A percentile compares a stretch with the other conserved stretches of the same genome.
phyloP scores from a whole-genome alignment of 148 eudicot genomes.

The Amaranthus cruentus region DNA sequence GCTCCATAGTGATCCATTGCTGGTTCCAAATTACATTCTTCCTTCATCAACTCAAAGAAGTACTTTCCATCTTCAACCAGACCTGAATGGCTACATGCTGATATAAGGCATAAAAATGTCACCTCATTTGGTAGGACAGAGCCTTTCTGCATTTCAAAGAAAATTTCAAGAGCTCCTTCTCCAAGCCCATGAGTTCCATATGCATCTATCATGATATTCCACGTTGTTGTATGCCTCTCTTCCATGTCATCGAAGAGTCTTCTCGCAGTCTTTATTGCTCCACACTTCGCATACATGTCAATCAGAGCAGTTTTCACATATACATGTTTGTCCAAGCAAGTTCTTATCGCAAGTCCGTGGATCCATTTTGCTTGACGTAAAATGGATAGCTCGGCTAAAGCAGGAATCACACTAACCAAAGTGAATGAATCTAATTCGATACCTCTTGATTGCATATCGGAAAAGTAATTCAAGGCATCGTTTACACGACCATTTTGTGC shows the following conservation, averaged over 20 bases:
- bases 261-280: conserved; percentile 67
- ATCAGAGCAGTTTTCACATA: conserved; percentile 80
- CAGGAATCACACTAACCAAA: conserved; percentile 77
- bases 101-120: conserved; percentile 66
- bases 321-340: conserved; percentile 52
- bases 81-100: conserved; percentile 89
- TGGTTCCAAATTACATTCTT: conserved; percentile 52
- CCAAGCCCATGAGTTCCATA: conserved; percentile 90
- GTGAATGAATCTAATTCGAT: conserved; percentile 67
- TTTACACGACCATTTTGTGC: conserved; percentile 58
- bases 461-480: conserved; percentile 53
- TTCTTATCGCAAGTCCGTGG: conserved; percentile 60
- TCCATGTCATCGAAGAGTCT: conserved; percentile 63
- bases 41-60: conserved; percentile 60
- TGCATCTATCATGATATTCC: conserved; percentile 95
- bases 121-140: conserved; percentile 48
- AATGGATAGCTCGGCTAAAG: conserved; percentile 70
- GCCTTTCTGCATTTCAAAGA: conserved; percentile 50
- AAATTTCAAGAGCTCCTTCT: conserved; percentile 46
- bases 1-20: conserved; percentile 88
- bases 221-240: conserved; percentile 63
- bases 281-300: conserved; percentile 93
- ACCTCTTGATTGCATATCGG: conserved; percentile 40
- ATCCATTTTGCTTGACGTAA: conserved; percentile 80
- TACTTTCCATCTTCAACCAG: conserved; percentile 60